Evolutionary conservation across 2,329 filamentous ascomycete species (phyloP), one percentile per base, ranked within the genome.

Genomic region (Sporothrix luriei): DNA sequence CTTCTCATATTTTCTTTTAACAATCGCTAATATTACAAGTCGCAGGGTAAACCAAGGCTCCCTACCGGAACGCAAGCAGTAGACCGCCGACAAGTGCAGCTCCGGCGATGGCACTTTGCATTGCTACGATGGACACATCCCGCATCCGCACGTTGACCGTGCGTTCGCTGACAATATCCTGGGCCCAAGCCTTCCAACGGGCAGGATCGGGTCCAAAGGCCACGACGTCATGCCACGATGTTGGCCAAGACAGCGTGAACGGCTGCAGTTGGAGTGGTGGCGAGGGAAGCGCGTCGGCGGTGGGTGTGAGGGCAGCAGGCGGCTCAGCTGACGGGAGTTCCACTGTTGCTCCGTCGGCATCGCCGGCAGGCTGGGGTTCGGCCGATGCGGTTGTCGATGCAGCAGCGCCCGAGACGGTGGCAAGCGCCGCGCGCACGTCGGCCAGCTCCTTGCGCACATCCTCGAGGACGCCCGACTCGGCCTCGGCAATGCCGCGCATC

Each of bases 401-500:
- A 7, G 66, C 49, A 3, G 65, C 26, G 3, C 57, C 67, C 5
- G 55, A 69, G 4, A 74, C 73, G 29, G 73, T 69, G 43, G 74
- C 74, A 66, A 79, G 70, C 33, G 73, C 75, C 3, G 72, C 73
- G 68, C 73, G 76, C 40, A 82, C 76, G 51, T 76, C 76, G 38
- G 75, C 78, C 49, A 85, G 76, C 75, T 84, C 80, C 49, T 75
- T 75, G 68, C 81, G 77, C 11, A 86, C 82, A 59, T 84, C 81
- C 51, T 87, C 82, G 66, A 86, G 76, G 33, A 82, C 78, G 19
- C 79, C 85, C 80, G 90, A 88, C 78, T 92, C 90, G 76, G 92
- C 90, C 75, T 92, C 90, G 73, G 93, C 91, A 75, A 95, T 92
- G 29, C 91, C 94, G 74, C 85, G 88, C 70, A 98, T 92, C 72